Base-by-base conservation (phyloP, 257 asterid species). In the Solanum sitiens region DNA sequence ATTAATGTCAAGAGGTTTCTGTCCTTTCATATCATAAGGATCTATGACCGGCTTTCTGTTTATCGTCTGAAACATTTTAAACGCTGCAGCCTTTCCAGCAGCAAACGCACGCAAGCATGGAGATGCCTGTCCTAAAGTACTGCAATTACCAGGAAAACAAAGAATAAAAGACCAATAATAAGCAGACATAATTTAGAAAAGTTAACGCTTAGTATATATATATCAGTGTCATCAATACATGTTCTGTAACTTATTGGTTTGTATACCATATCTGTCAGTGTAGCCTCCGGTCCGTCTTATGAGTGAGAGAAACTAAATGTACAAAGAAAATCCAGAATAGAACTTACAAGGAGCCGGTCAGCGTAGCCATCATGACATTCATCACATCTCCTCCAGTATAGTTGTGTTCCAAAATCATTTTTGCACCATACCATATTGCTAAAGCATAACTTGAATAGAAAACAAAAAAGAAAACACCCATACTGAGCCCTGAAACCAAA, bases 71-170 rank as follows among this genome's bases (percentile, higher is more conserved):
- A 94, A 95, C 96, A 95, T 94, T 92, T 95, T 94, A 93, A 83
- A 94, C 4, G 98, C 98, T 37, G 98, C 98, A 59, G 98, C 98
- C 23, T 89, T 91, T 3, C 98, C 98, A 0, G 97, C 92, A 42
- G 98, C 96, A 86, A 95, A 94, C 16, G 98, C 96, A 4, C 90
- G 88, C 91, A 95, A 39, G 89, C 98, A 95, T 30, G 98, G 98
- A 14, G 96, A 92, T 45, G 96, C 93, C 79, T 93, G 95, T 82
- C 98, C 98, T 15, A 95, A 87, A 79, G 97, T 93, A 92, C 98
- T 95, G 93, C 18, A 89, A 37, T 21, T 45, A 8, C 23, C 18
- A 79, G 84, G 14, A 15, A 59, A 45, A 45, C 0, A 45, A 25
- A 18, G 67, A 16, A 79, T 0, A 4, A 27, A 79, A 79, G 15